These are phyloP conservation scores for Boletales sp. DNA, from an alignment of 768 basidiomycete genomes.

Conservation along the genomic window DNA sequence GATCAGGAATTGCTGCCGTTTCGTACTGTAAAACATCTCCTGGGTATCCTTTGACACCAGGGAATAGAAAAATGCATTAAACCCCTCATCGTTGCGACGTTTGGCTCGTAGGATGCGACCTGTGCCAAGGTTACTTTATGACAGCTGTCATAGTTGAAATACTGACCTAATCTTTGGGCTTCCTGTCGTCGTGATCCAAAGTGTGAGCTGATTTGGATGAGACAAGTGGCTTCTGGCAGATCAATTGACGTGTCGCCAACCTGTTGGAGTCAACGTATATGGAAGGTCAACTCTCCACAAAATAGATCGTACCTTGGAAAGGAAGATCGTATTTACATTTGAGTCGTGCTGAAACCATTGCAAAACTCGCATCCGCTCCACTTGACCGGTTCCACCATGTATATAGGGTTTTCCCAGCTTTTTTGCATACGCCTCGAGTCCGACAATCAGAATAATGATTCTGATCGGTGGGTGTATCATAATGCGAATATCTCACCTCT, in stretches of 20 bases:
- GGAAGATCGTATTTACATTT: conserved; percentile 94
- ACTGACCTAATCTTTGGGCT: conserved; percentile 86
- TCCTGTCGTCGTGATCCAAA: conserved; percentile 98
- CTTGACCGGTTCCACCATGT: conserved; percentile 92
- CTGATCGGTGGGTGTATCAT: no score
- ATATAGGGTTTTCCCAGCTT: conserved; percentile 93
- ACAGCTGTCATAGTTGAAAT: conserved; percentile 15
- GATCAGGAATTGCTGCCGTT: conserved; percentile 97
- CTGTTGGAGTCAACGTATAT: conserved; percentile 36
- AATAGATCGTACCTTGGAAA: conserved; percentile 73
- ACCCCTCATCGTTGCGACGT: conserved; percentile 96
- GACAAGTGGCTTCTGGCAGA: conserved; percentile 96
- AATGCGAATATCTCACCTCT: conserved; percentile 46
- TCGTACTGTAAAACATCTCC: conserved; percentile 99
- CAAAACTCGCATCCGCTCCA: conserved; percentile 92
- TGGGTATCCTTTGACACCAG: conserved; percentile 98
- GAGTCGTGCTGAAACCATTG: conserved; percentile 96
- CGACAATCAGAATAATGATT: neutral
- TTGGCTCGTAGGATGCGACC: conserved; percentile 97
- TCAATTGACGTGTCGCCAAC: conserved; percentile 99
- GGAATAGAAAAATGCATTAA: conserved; percentile 99
- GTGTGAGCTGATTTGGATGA: conserved; percentile 99
- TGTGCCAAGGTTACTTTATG: conserved; percentile 26
- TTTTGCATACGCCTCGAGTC: conserved; percentile 82
- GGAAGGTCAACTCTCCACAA: conserved; percentile 9